Conservation (phyloP, 2,329 filamentous ascomycete species). For the Neofusicoccum ribis region DNA sequence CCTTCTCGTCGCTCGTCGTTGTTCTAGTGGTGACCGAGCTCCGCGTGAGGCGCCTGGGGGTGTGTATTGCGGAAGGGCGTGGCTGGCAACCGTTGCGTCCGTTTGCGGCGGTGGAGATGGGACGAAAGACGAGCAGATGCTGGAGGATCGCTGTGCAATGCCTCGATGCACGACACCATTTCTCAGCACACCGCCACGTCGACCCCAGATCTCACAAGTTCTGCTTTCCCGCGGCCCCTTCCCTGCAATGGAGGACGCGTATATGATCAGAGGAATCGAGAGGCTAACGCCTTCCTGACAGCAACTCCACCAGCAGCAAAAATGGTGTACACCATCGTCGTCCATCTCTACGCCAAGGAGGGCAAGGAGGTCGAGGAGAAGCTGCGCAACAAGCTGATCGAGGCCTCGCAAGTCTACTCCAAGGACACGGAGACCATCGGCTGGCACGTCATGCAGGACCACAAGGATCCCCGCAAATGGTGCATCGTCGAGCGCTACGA, state of each 20-base stretch:
- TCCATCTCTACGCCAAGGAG: conserved; percentile 69
- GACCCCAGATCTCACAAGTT: too few relatives aligned
- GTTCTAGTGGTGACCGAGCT: not conserved
- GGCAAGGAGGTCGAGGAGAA: conserved; percentile 64
- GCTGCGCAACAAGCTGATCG: conserved; percentile 70
- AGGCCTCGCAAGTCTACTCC: conserved; percentile 71
- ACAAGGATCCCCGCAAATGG: conserved; percentile 67
- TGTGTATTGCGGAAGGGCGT: too few relatives aligned
- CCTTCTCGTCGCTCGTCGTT: not conserved
- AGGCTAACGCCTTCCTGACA: not conserved
- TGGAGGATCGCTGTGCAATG: too few relatives aligned
- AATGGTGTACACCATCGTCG: conserved; percentile 70
- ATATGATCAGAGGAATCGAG: not conserved
- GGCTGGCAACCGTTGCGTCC: too few relatives aligned
- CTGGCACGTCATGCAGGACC: conserved; percentile 78
- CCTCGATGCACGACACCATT: too few relatives aligned
- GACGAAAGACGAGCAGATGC: too few relatives aligned
- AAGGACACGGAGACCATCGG: conserved; percentile 68
- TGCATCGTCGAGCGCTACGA: conserved; percentile 75
- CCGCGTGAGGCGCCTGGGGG: not conserved
- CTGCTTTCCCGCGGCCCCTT: too few relatives aligned
- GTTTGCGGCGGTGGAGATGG: too few relatives aligned
- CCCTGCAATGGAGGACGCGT: too few relatives aligned
- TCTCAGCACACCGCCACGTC: too few relatives aligned
- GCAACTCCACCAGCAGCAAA: conserved; percentile 25